These are phyloP conservation scores for Aspergillus brasiliensis DNA, from an alignment of 2,329 filamentous ascomycete genomes.

Conservation along the genomic window DNA sequence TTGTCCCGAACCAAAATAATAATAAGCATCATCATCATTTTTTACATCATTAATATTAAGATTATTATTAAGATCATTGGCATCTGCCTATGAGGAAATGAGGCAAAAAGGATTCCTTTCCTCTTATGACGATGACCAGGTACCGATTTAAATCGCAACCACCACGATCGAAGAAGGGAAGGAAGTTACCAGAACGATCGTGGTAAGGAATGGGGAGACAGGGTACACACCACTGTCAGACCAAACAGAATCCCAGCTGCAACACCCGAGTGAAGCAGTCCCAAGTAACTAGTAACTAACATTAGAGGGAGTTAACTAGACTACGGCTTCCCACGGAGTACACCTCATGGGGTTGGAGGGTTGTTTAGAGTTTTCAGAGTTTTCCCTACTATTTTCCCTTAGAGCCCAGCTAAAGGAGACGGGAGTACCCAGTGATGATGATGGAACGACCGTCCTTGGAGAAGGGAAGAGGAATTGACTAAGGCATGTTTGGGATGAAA, in stretches of 20 bases:
- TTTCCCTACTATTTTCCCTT: conserved; percentile 5
- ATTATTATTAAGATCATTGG: background rate
- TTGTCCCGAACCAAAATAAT: background rate
- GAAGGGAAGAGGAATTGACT: background rate
- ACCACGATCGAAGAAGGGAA: background rate
- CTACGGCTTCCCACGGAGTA: background rate
- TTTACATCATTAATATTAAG: conserved; percentile 1
- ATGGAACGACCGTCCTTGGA: background rate
- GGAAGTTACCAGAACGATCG: background rate
- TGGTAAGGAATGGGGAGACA: background rate
- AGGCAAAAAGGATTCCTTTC: background rate
- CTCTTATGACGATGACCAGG: background rate
- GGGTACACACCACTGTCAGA: background rate
- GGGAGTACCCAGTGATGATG: background rate
- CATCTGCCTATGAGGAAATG: background rate
- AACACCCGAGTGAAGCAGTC: conserved; percentile 1
- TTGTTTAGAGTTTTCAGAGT: conserved; percentile 12
- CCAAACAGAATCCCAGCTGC: background rate
- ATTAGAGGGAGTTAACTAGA: background rate
- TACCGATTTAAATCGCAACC: background rate
- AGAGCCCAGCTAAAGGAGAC: background rate
- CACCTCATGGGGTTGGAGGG: background rate
- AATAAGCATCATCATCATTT: background rate
- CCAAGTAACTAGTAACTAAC: background rate
- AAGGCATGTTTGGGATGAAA: background rate